Conservation (phyloP, 257 asterid species). For the Fraxinus americana region DNA sequence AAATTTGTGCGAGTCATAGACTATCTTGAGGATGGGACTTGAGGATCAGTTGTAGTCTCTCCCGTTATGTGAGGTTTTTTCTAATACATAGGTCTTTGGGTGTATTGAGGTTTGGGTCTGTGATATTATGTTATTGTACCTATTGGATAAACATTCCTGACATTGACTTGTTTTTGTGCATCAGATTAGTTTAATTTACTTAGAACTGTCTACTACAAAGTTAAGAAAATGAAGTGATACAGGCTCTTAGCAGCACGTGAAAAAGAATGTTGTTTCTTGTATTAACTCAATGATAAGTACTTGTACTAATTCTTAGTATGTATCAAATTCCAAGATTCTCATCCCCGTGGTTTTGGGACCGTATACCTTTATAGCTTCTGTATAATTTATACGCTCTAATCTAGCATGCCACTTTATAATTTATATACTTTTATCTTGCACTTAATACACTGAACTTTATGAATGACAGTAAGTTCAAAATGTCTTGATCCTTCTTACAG, state of each 20-base stretch:
- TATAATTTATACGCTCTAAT: neutral
- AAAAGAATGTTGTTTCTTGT: neutral
- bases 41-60: neutral
- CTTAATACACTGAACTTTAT: neutral
- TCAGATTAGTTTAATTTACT: neutral
- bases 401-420: neutral
- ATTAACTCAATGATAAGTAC: neutral
- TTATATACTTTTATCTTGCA: neutral
- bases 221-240: neutral
- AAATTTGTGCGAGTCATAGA: neutral
- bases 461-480: neutral
- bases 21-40: neutral
- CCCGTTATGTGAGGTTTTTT: neutral
- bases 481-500: constrained; percentile 45
- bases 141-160: neutral
- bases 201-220: neutral
- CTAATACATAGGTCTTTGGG: neutral
- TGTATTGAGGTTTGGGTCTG: neutral
- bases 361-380: neutral
- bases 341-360: neutral
- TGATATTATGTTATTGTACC: too few species aligned
- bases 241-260: neutral
- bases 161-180: neutral
- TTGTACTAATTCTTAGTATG: neutral
- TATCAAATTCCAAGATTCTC: neutral